Percentiles rank a stretch among this genome's conserved stretches.
Conservation (phyloP, 371 early-diverging fungal genomes). For the Mortierella sp. region DNA sequence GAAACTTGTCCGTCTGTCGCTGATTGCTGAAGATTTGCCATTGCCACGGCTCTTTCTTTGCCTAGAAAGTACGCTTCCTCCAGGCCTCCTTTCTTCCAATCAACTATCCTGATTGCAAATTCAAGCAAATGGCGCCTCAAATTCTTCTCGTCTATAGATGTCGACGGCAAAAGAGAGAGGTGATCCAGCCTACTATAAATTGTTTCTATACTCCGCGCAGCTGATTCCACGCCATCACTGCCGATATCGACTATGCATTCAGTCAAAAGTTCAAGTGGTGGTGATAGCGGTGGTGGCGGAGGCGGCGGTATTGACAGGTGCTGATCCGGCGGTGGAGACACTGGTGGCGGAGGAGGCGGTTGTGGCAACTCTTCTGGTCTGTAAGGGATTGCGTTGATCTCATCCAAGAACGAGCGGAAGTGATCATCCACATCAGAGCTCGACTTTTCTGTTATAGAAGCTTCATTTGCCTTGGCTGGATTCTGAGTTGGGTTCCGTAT, state of each 20-base stretch:
- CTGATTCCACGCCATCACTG: neutral
- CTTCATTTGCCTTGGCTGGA: too few relatives aligned
- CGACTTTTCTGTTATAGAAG: too few relatives aligned
- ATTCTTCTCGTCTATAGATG: constrained; percentile 30
- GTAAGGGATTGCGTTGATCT: constrained; percentile 38
- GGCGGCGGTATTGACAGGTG: too few relatives aligned
- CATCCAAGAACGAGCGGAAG: constrained; percentile 32
- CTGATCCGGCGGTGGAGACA: constrained; percentile 1
- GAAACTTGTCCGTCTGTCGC: neutral
- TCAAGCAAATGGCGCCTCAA: constrained; percentile 36
- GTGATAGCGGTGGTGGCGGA: neutral
- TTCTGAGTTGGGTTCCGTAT: neutral
- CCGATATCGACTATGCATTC: neutral
- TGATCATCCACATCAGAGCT: constrained; percentile 10
- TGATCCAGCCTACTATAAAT: constrained; percentile 24
- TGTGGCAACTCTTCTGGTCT: constrained; percentile 10
- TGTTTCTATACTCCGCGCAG: constrained; percentile 7
- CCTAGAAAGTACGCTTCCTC: constrained; percentile 35
- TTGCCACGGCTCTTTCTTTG: constrained; percentile 11
- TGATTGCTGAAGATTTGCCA: neutral
- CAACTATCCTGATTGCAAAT: constrained; percentile 35
- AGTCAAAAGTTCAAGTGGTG: neutral
- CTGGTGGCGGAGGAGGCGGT: constrained; percentile 13
- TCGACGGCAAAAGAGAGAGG: constrained; percentile 15
- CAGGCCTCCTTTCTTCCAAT: constrained; percentile 45